Evolutionary conservation across 352 stramenopile genomes (phyloP).

Genomic region (Pythium scleroteichum): DNA sequence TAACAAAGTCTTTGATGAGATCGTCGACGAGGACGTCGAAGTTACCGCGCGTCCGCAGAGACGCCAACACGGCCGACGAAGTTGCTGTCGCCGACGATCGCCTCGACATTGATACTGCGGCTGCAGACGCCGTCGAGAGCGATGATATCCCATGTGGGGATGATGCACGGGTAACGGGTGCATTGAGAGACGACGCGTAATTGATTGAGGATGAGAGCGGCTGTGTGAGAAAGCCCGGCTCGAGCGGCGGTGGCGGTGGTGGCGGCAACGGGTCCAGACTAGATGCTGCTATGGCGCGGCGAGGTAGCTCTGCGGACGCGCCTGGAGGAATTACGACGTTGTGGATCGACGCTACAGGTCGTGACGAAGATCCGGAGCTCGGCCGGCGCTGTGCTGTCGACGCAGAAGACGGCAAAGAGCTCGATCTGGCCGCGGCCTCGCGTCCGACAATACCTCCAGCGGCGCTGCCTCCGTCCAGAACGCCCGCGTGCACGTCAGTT

Average conservation of each 20-base stretch:
- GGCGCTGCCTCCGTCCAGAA: constrained; percentile 1
- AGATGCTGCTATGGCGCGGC: constrained; percentile 6
- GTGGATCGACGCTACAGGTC: constrained; percentile 9
- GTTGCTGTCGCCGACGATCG: constrained; percentile 10
- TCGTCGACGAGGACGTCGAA: constrained; percentile 25
- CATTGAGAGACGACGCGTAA: background rate
- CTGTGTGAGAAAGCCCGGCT: constrained; percentile 12
- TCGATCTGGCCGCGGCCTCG: constrained; percentile 5
- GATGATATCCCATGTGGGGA: constrained; percentile 5
- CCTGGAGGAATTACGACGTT: constrained; percentile 31
- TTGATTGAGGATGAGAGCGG: constrained; percentile 14
- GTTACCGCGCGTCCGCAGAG: constrained; percentile 16
- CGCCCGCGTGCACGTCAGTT: constrained; percentile 9
- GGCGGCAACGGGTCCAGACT: constrained; percentile 23
- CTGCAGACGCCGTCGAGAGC: constrained; percentile 22
- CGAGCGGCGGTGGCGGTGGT: constrained; percentile 17
- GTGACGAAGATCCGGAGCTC: constrained; percentile 19
- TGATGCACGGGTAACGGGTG: background rate
- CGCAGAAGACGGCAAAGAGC: constrained; percentile 13
- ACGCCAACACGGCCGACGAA: constrained; percentile 20
- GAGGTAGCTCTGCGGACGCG: background rate
- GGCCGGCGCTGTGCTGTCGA: constrained; percentile 11
- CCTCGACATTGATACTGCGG: constrained; percentile 27
- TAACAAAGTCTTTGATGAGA: constrained; percentile 41
- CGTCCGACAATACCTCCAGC: constrained; percentile 11